phyloP scores from a whole-genome alignment of 257 asterid species.

The Solanum paucissectum region DNA sequence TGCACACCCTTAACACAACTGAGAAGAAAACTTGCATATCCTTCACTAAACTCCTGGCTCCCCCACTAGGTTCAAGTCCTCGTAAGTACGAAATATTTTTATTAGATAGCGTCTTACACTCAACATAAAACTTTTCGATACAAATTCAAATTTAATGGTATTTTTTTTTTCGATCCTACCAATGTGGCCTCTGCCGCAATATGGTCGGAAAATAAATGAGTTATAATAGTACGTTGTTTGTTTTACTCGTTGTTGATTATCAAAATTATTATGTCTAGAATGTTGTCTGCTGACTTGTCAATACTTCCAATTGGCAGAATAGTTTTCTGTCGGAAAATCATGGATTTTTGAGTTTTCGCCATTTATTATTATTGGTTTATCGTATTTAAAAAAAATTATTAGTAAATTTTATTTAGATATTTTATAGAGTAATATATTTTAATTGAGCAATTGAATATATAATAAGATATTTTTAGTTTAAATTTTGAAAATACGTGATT shows the following conservation, averaged over 20 bases:
- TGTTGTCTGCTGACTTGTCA: background rate
- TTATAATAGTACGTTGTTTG: background rate
- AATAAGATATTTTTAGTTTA: too few relatives aligned
- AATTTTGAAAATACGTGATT: too few relatives aligned
- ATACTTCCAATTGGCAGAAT: background rate
- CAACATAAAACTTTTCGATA: fast-evolving
- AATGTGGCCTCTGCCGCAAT: background rate
- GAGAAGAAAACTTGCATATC: background rate
- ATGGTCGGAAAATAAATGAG: background rate
- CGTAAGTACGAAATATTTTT: too few relatives aligned
- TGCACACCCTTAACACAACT: background rate
- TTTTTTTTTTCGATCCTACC: background rate
- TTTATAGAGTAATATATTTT: too few relatives aligned
- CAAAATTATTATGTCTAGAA: background rate
- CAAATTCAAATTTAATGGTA: background rate
- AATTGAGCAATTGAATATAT: too few relatives aligned
- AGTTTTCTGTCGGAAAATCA: too few relatives aligned
- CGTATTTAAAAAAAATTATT: too few relatives aligned
- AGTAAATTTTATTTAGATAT: too few relatives aligned
- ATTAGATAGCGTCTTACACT: fast-evolving
- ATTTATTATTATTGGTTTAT: background rate
- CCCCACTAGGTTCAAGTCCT: background rate
- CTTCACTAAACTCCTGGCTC: background rate
- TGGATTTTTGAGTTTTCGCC: background rate
- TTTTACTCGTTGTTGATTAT: background rate